Percentiles rank a stretch among this genome's conserved stretches.
Evolutionary conservation across 805 yeast genomes (phyloP).

Genomic region (Vanderwaltozyma polyspora): DNA sequence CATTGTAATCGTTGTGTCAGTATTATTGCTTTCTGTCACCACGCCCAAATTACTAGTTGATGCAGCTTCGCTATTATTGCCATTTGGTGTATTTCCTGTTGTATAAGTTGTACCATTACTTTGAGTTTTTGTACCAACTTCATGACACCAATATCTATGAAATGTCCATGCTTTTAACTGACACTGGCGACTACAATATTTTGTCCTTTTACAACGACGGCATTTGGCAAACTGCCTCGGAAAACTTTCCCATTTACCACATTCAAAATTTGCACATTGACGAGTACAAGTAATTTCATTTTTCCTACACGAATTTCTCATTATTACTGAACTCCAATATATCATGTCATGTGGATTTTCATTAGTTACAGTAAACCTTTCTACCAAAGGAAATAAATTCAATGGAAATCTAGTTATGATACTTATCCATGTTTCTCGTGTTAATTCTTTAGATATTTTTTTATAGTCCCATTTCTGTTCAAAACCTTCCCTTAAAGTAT

Average conservation of each 20-base stretch:
- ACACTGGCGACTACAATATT: conserved; percentile 87
- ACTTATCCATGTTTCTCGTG: conserved; percentile 12
- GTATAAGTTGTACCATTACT: background rate
- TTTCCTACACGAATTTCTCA: conserved; percentile 89
- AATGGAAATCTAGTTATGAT: conserved; percentile 15
- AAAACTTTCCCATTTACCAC: conserved; percentile 87
- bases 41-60: background rate
- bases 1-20: background rate
- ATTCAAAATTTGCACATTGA: conserved; percentile 86
- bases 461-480: conserved; percentile 36
- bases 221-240: conserved; percentile 94
- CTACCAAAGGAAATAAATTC: conserved; percentile 84
- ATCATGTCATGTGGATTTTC: conserved; percentile 67
- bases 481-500: conserved; percentile 13
- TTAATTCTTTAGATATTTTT: conserved; percentile 25
- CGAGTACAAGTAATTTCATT: conserved; percentile 81
- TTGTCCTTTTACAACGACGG: conserved; percentile 85
- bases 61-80: background rate
- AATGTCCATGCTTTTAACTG: conserved; percentile 86
- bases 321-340: conserved; percentile 96
- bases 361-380: conserved; percentile 65
- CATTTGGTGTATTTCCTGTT: background rate
- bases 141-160: conserved; percentile 90
- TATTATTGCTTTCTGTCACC: background rate
- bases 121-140: conserved; percentile 22